Evolutionary conservation across 768 basidiomycete genomes (phyloP).

Genomic region (Rhizopogon vesiculosus): DNA sequence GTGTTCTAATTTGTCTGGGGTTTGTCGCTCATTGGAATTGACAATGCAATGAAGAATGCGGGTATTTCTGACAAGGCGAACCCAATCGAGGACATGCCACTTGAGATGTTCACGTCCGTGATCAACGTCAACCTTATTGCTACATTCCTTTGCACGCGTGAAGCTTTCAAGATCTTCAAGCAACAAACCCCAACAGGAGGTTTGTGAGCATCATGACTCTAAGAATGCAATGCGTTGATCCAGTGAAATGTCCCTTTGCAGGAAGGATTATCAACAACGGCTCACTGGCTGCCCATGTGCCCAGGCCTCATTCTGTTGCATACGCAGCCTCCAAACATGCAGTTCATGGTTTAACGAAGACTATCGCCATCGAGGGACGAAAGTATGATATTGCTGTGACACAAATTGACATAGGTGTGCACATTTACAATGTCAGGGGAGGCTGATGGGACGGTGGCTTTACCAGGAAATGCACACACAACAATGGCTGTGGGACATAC

Average conservation of each 20-base stretch:
- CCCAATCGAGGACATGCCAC: conserved; percentile 55
- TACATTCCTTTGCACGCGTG: conserved; percentile 71
- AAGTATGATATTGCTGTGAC: conserved; percentile 69
- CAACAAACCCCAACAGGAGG: conserved; percentile 69
- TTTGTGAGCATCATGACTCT: conserved; percentile 14
- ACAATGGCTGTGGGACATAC: conserved; percentile 44
- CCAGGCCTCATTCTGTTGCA: conserved; percentile 56
- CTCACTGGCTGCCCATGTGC: conserved; percentile 66
- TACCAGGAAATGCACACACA: conserved; percentile 66
- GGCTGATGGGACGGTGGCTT: not conserved
- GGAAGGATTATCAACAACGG: conserved; percentile 89
- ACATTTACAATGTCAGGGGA: not conserved
- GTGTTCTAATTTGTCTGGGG: conserved; percentile 10
- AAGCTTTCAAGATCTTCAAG: conserved; percentile 74
- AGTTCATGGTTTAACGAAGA: conserved; percentile 71
- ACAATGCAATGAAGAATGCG: conserved; percentile 54
- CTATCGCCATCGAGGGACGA: conserved; percentile 73
- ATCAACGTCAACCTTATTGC: conserved; percentile 70
- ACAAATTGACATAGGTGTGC: conserved; percentile 76
- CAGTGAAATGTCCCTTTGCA: conserved; percentile 13
- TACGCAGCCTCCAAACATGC: conserved; percentile 84
- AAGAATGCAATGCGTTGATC: not conserved
- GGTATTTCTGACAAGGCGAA: conserved; percentile 48
- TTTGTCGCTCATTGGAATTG: not conserved
- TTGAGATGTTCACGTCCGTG: conserved; percentile 60